phyloP scores from a whole-genome alignment of 2,329 filamentous ascomycete species.

The Phialocephala sp. region DNA sequence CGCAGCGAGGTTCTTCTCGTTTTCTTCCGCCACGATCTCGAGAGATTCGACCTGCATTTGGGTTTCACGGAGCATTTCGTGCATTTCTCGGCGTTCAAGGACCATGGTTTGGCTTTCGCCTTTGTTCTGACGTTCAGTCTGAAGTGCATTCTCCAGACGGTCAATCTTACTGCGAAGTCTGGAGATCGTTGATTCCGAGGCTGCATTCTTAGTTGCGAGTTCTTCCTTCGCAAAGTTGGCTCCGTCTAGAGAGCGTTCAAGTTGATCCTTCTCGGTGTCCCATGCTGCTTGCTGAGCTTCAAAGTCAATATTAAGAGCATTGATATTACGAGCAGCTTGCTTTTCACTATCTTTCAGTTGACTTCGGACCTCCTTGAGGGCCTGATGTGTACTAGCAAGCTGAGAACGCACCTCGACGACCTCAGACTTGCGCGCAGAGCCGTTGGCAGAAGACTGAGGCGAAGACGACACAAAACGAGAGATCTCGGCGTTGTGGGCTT shows the following conservation, averaged over 20 bases:
- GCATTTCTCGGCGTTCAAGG: conserved; percentile 64
- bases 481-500: conserved; percentile 68
- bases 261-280: conserved; percentile 42
- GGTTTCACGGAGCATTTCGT: conserved; percentile 64
- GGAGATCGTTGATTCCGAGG: conserved; percentile 51
- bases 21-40: conserved; percentile 73
- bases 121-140: conserved; percentile 59
- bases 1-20: conserved; percentile 67
- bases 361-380: conserved; percentile 59
- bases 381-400: conserved; percentile 63
- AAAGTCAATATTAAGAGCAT: conserved; percentile 55
- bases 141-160: conserved; percentile 53
- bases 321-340: conserved; percentile 46
- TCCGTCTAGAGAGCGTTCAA: conserved; percentile 51
- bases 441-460: conserved; percentile 53
- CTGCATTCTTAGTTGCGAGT: conserved; percentile 44
- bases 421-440: conserved; percentile 62
- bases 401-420: conserved; percentile 64
- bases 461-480: conserved; percentile 54
- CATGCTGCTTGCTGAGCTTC: conserved; percentile 51
- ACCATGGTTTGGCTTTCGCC: conserved; percentile 62
- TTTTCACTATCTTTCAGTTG: conserved; percentile 57
- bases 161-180: conserved; percentile 58
- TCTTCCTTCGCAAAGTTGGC: conserved; percentile 53
- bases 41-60: conserved; percentile 71